A percentile compares a stretch with the other conserved stretches of the same genome.
These are phyloP conservation scores for Hysterium pulicare DNA, from an alignment of 2,329 filamentous ascomycete species.

Conservation along the genomic window DNA sequence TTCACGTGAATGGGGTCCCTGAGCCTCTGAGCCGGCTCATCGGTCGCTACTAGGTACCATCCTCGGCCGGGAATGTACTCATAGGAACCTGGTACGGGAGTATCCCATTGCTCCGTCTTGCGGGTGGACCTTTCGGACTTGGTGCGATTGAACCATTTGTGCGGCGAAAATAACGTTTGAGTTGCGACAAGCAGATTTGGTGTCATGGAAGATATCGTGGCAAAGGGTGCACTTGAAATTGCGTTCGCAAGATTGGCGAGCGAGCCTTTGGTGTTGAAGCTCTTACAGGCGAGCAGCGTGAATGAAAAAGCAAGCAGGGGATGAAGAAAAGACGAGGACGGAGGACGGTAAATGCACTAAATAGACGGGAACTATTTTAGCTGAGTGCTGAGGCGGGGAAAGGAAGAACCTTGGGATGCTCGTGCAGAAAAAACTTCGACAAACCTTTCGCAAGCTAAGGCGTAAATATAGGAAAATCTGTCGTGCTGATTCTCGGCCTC, in stretches of 20 bases:
- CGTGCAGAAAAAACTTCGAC: too few species aligned
- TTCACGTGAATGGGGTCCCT: slow-evolving; percentile 37
- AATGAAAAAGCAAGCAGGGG: background rate
- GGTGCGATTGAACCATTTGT: slow-evolving; percentile 47
- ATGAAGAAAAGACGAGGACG: background rate
- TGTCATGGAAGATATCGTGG: slow-evolving; percentile 38
- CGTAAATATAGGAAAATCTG: too few species aligned
- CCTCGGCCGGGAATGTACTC: slow-evolving; percentile 49
- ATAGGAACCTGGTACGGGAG: slow-evolving; percentile 48
- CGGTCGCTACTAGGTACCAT: slow-evolving; percentile 48
- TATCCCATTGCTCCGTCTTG: slow-evolving; percentile 47
- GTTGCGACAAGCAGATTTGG: slow-evolving; percentile 51
- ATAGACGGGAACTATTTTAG: background rate
- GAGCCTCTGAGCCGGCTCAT: slow-evolving; percentile 32
- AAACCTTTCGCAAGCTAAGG: too few species aligned
- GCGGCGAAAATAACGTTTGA: slow-evolving; percentile 47
- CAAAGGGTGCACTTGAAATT: slow-evolving; percentile 4
- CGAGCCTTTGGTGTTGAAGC: background rate
- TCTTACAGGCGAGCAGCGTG: background rate
- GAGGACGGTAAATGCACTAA: background rate
- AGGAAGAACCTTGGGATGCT: too few species aligned
- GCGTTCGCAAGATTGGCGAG: background rate
- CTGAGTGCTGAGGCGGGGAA: background rate
- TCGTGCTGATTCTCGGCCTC: too few species aligned
- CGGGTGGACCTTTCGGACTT: slow-evolving; percentile 38